Conservation (phyloP, 1,284 basidiomycete species). For the Ustilago cynodontis region DNA sequence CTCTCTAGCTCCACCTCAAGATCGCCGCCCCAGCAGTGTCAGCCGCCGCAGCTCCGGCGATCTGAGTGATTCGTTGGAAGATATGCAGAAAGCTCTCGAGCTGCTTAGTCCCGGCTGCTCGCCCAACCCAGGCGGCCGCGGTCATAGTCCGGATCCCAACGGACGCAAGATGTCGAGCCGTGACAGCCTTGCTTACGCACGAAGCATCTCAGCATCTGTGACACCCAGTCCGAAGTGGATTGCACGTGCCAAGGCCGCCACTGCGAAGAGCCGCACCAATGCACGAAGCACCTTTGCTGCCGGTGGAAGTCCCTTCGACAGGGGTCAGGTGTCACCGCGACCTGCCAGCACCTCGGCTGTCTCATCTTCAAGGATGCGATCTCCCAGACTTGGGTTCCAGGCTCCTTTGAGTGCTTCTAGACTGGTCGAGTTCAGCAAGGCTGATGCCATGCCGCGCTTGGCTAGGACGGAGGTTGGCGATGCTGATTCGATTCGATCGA, state of each 20-base stretch:
- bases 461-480: constrained; percentile 25
- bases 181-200: constrained; percentile 56
- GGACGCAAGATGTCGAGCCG: constrained; percentile 47
- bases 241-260: constrained; percentile 31
- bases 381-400: constrained; percentile 21
- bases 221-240: constrained; percentile 63
- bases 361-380: constrained; percentile 17
- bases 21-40: constrained; percentile 21
- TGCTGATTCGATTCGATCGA: constrained; percentile 18
- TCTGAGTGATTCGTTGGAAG: constrained; percentile 50
- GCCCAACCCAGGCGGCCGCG: constrained; percentile 29
- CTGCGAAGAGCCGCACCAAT: constrained; percentile 24
- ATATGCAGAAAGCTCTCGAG: constrained; percentile 58
- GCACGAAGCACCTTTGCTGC: constrained; percentile 31
- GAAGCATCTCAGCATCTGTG: constrained; percentile 57
- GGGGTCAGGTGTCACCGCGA: constrained; percentile 38
- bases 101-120: constrained; percentile 56
- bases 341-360: constrained; percentile 54
- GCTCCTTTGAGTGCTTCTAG: constrained; percentile 47
- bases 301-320: constrained; percentile 25
- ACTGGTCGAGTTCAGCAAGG: constrained; percentile 31
- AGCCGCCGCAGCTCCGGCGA: constrained; percentile 51
- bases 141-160: constrained; percentile 27
- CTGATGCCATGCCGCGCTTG: constrained; percentile 14
- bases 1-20: constrained; percentile 28